Evolutionary conservation across 2,329 filamentous ascomycete species (phyloP), one percentile per base, ranked within the genome.

Genomic region (Fusarium circinatum): DNA sequence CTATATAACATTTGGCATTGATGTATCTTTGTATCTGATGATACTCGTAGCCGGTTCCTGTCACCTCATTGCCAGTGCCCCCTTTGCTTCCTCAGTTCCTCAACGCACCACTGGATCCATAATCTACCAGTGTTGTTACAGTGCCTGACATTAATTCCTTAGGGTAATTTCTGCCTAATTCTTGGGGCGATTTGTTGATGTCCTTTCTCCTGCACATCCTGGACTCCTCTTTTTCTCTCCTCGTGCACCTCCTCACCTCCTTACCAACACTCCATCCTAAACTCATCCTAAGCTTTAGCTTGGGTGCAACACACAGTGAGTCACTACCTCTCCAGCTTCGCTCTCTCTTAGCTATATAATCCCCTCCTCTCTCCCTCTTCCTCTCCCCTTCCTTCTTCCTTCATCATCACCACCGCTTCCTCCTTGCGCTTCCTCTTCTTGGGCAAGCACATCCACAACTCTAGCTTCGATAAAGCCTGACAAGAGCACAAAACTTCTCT

Each of bases 361-460:
- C 62, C 38, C 51, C 47, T 44, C 51, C 45, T 44, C 45, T 48
- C 45, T 39, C 38, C 28, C 54, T 68, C 70, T 51, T 26, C 30
- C 54, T 58, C 64, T 60, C 58, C 58, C 42, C 65, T 62, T 74
- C 45, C 65, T 64, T 70, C 60, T 58, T 61, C 51, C 68, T 62
- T 64, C 65, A 70, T 39, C 56, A 62, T 39, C 64, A 60, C 24
- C 60, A 56, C 34, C 38, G 41, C 48, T 38, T 63, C 65, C 63
- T 34, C 32, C 36, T 44, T 18, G 45, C 38, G 51, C 62, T 62
- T 61, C 42, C 59, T 57, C 52, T 56, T 58, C 55, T 73, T 51
- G 52, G 34, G 26, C 57, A 68, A 69, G 51, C 63, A 65, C 54
- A 39, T 39, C 34, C 55, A 56, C n/a, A 56, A 13, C 34, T 62